A percentile compares a stretch with the other conserved stretches of the same genome.
These are phyloP conservation scores for Primulina huaijiensis DNA, from an alignment of 257 asterid genomes.

Conservation along the genomic window DNA sequence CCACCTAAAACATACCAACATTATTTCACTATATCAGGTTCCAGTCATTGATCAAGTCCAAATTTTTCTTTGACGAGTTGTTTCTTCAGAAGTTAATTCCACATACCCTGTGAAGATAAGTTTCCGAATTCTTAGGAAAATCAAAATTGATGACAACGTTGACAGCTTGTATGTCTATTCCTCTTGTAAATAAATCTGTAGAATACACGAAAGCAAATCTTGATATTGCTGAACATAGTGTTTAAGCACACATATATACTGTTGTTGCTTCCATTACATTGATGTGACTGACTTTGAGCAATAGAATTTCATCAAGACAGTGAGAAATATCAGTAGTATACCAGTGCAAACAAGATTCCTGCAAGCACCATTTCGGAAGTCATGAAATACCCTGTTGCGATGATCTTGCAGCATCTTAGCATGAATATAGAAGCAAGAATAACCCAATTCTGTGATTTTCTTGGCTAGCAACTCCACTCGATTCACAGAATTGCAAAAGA, in stretches of 20 bases:
- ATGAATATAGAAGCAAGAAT: conserved; percentile 30
- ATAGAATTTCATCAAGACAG: not conserved
- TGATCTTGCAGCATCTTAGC: conserved; percentile 29
- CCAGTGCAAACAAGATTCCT: conserved; percentile 27
- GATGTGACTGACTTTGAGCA: not conserved
- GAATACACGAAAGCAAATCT: not conserved
- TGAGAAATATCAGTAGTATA: not conserved
- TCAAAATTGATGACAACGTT: conserved; percentile 47
- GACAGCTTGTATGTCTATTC: conserved; percentile 51
- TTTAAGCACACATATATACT: not conserved
- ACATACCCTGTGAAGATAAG: conserved; percentile 52
- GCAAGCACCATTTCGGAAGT: conserved; percentile 31
- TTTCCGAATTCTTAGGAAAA: conserved; percentile 46
- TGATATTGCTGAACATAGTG: not conserved
- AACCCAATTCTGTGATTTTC: conserved; percentile 28
- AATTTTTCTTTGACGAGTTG: conserved; percentile 2
- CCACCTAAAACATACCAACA: conserved; percentile 30
- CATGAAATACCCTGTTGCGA: conserved; percentile 30
- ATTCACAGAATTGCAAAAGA: conserved; percentile 29
- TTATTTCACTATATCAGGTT: not conserved
- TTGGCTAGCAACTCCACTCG: conserved; percentile 32
- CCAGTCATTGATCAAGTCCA: not conserved
- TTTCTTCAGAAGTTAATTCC: not conserved
- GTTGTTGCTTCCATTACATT: not conserved
- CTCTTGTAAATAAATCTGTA: conserved; percentile 49